Conservation (phyloP, 116 monocot species). For the Cymodocea nodosa region DNA sequence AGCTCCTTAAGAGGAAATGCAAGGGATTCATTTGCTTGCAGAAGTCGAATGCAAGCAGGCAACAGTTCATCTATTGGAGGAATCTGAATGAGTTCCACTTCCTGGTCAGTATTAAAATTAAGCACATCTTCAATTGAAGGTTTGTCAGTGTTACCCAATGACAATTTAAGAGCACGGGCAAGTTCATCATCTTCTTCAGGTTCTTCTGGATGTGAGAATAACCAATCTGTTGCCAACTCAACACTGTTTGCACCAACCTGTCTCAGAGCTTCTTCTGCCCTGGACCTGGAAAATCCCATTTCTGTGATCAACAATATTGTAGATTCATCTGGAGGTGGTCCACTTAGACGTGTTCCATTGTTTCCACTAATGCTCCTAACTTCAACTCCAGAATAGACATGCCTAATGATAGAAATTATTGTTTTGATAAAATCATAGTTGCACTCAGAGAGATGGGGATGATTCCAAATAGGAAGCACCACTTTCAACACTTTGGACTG, state of each 20-base stretch:
- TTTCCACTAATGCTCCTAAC: constrained; percentile 45
- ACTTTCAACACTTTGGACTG: constrained; percentile 86
- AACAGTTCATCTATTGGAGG: constrained; percentile 79
- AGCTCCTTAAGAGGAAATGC: constrained; percentile 83
- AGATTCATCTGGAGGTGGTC: constrained; percentile 89
- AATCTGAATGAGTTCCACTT: constrained; percentile 46
- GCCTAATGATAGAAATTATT: constrained; percentile 77
- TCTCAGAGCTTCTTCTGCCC: constrained; percentile 94
- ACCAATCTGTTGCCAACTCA: constrained; percentile 94
- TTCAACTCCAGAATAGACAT: constrained; percentile 84
- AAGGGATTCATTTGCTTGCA: constrained; percentile 68
- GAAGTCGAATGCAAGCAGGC: constrained; percentile 55
- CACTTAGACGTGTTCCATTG: constrained; percentile 30
- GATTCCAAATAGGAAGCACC: constrained; percentile 88
- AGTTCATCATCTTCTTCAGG: constrained; percentile 98
- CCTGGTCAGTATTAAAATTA: constrained; percentile 19
- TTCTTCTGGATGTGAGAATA: constrained; percentile 94
- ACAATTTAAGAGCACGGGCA: constrained; percentile 96
- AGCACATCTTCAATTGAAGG: constrained; percentile 37
- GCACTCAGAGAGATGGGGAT: constrained; percentile 71
- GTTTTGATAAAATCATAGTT: constrained; percentile 66
- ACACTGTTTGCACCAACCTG: constrained; percentile 96
- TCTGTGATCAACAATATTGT: constrained; percentile 81
- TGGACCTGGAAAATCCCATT: constrained; percentile 89
- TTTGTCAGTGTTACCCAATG: constrained; percentile 64